Evolutionary conservation across 768 basidiomycete species (phyloP).

Genomic region (Suillus bovinus): DNA sequence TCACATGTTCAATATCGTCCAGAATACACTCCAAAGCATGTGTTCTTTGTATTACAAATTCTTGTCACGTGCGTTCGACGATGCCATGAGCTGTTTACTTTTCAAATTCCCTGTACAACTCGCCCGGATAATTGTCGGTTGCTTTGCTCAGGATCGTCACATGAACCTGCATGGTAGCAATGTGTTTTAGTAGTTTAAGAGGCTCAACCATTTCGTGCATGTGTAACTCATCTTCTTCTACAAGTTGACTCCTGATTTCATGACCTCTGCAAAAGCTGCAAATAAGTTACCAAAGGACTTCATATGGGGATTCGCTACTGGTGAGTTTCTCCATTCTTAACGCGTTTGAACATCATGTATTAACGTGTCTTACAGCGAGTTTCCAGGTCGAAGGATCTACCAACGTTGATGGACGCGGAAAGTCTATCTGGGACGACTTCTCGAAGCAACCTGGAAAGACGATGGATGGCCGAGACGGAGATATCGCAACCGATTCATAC

Average conservation of each 20-base stretch:
- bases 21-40: neutral
- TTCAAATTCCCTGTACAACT: slow-evolving; percentile 12
- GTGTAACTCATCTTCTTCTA: slow-evolving; percentile 32
- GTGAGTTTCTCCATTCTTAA: slow-evolving; percentile 31
- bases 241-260: slow-evolving; percentile 20
- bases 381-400: slow-evolving; percentile 78
- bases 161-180: slow-evolving; percentile 17
- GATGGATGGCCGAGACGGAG: slow-evolving; percentile 63
- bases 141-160: slow-evolving; percentile 34
- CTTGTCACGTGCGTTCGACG: neutral
- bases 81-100: neutral
- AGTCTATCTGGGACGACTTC: slow-evolving; percentile 78
- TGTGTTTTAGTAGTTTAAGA: slow-evolving; percentile 44
- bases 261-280: slow-evolving; percentile 30
- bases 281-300: slow-evolving; percentile 57
- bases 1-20: neutral
- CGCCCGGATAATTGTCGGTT: slow-evolving; percentile 53
- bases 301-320: slow-evolving; percentile 73
- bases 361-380: slow-evolving; percentile 41
- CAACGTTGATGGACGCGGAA: slow-evolving; percentile 58
- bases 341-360: slow-evolving; percentile 4
- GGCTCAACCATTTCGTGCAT: slow-evolving; percentile 21
- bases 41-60: neutral
- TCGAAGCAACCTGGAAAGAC: slow-evolving; percentile 66
- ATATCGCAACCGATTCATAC: slow-evolving; percentile 74